Evolutionary conservation across 306 rosid species (phyloP), one percentile per base, ranked within the genome.

Genomic region (Rosa lucieae): DNA sequence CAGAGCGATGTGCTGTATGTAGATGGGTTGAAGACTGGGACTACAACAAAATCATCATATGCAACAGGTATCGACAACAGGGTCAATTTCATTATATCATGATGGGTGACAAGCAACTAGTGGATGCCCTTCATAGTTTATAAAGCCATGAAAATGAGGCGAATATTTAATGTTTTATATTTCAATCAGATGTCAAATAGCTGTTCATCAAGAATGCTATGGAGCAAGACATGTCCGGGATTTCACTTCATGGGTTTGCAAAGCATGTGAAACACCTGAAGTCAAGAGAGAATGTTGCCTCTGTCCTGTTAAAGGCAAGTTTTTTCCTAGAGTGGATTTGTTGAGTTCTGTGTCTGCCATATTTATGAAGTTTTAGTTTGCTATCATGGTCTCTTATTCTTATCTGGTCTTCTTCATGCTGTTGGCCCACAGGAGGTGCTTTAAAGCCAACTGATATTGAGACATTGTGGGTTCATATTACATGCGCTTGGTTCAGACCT

Each of bases 11-110:
- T 82, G 99, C 99, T 71, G 97, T 96, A 48, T 96, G 99, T 85
- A 91, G 99, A 90, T 96, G 99, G 99, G 99, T 96, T 81, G 99
- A 96, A 87, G 99, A 96, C 84, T 96, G 98, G 98, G 99, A 96
- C 86, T 96, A 96, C 82, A 96, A 96, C 81, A 96, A 96, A 81
- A 96, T 96, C 84, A 96, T 96, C 80, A 96, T 96, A 78, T 96
- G 99, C 96, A 96, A 82, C 87, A 90, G 99, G 99, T 94, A 87
- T 73, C 18, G 2, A 51, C 77, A 23, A 70, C 72, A 79, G 44
- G 21, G 59, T 78, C 61, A 72, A 46, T 80, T 77, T 63, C 40
- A 40, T 70, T 49, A 62, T 52, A 65, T 44, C 46, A 48, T 51
- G 74, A 51, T 29, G 77, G n/a, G 9, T 71, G 29, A 44, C 12